Evolutionary conservation across 305 asterid genomes (phyloP).

Genomic region (Nicotiana rustica): DNA sequence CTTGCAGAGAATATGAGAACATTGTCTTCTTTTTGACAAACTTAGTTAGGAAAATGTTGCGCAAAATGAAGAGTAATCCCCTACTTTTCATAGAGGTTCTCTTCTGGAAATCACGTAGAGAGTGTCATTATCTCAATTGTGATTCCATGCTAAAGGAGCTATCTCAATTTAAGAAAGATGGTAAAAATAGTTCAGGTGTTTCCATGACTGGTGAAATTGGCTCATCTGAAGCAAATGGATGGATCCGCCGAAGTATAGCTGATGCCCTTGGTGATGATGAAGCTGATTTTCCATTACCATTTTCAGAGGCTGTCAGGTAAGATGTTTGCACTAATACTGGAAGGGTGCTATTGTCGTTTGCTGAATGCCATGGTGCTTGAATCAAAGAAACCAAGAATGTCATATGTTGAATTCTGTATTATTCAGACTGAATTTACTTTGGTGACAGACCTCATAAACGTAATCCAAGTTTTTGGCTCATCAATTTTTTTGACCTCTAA

Average conservation of each 20-base stretch:
- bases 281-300: conserved; percentile 55
- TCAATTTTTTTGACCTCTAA: background rate
- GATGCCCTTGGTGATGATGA: conserved; percentile 98
- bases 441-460: background rate
- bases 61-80: conserved; percentile 87
- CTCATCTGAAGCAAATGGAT: conserved; percentile 56
- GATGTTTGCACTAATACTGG: conserved; percentile 40
- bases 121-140: conserved; percentile 82
- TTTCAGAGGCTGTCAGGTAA: conserved; percentile 53
- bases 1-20: conserved; percentile 78
- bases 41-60: conserved; percentile 85
- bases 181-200: conserved; percentile 49
- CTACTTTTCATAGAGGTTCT: conserved; percentile 86
- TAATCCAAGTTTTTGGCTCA: background rate
- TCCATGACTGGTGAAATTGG: conserved; percentile 54
- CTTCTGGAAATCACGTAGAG: conserved; percentile 83
- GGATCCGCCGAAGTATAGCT: conserved; percentile 82
- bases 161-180: conserved; percentile 52
- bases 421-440: background rate
- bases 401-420: conserved; percentile 29
- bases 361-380: background rate
- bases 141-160: conserved; percentile 81
- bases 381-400: conserved; percentile 24
- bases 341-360: conserved; percentile 19
- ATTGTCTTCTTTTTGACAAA: conserved; percentile 75